These are phyloP conservation scores for Yamadazyma aaseri DNA, from an alignment of 1,139 yeast species.

Conservation along the genomic window DNA sequence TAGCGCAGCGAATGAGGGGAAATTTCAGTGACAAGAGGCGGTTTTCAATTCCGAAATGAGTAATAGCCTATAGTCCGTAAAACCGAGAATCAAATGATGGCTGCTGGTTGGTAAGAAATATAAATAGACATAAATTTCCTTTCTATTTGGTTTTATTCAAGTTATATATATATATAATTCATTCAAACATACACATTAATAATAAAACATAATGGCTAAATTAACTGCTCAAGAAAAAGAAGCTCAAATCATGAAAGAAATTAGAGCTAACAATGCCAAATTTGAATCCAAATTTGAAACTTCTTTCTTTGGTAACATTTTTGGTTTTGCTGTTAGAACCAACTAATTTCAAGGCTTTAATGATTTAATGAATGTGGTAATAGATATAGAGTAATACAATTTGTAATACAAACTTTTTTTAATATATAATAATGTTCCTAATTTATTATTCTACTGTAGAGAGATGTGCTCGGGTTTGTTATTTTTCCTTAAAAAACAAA, in stretches of 20 bases:
- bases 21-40: too few relatives aligned
- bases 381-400: too few relatives aligned
- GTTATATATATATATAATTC: too few relatives aligned
- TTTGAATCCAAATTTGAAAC: constrained; percentile 46
- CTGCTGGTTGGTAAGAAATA: constrained; percentile 1
- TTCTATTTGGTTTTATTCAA: background rate
- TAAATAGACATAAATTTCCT: constrained; percentile 5
- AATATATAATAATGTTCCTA: too few relatives aligned
- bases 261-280: constrained; percentile 34
- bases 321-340: constrained; percentile 34
- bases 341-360: constrained; percentile 14
- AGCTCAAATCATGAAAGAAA: constrained; percentile 49
- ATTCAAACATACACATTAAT: background rate
- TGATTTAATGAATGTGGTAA: background rate
- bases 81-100: constrained; percentile 6
- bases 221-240: constrained; percentile 46
- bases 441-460: too few relatives aligned
- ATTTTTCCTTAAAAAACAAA: too few relatives aligned
- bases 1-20: constrained; percentile 6
- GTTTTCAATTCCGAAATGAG: constrained; percentile 4
- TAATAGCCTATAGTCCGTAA: constrained; percentile 9
- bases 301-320: constrained; percentile 43
- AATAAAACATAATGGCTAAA: constrained; percentile 17
- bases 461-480: too few relatives aligned
- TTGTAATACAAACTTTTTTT: too few relatives aligned